A percentile compares a stretch with the other conserved stretches of the same genome.
phyloP scores from a whole-genome alignment of 352 stramenopile species.

The Thalassiosira mediterranea region DNA sequence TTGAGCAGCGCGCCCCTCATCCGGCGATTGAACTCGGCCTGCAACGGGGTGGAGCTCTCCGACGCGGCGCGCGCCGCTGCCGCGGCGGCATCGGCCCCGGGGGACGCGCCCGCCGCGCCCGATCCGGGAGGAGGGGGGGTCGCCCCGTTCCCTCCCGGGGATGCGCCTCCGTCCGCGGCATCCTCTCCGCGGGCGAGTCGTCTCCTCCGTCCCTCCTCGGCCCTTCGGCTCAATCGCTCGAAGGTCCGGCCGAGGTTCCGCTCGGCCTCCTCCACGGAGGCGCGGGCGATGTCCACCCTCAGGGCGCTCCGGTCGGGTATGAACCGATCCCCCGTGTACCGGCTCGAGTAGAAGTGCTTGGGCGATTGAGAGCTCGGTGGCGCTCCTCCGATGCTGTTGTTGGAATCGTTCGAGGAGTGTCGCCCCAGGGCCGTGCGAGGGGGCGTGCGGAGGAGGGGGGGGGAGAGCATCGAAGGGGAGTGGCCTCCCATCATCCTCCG shows the following conservation, averaged over 20 bases:
- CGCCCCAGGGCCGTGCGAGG: conserved; percentile 15
- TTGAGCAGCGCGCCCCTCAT: conserved; percentile 79
- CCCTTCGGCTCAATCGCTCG: conserved; percentile 32
- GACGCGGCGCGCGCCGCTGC: too few species aligned
- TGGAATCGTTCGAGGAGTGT: conserved; percentile 14
- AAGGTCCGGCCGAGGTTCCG: conserved; percentile 47
- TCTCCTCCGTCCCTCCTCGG: too few species aligned
- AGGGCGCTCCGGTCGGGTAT: conserved; percentile 76
- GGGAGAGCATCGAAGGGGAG: conserved; percentile 11
- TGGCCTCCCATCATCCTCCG: neutral
- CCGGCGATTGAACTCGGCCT: conserved; percentile 76
- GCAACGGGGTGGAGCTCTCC: conserved; percentile 63
- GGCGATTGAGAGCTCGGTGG: conserved; percentile 3
- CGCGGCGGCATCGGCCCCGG: too few species aligned
- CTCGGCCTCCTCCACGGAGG: conserved; percentile 46
- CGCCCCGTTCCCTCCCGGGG: too few species aligned
- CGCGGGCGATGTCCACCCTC: conserved; percentile 69
- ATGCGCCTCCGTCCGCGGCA: too few species aligned
- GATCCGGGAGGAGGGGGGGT: conserved; percentile 6
- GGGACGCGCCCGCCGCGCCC: neutral
- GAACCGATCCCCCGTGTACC: conserved; percentile 67
- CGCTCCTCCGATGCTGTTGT: neutral
- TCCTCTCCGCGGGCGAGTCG: conserved; percentile 21
- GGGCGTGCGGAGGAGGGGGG: conserved; percentile 23
- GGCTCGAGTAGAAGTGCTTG: too few species aligned